Evolutionary conservation across 306 rosid genomes (phyloP), one percentile per base, ranked within the genome.

Genomic region (Sphenostylis stenocarpa): DNA sequence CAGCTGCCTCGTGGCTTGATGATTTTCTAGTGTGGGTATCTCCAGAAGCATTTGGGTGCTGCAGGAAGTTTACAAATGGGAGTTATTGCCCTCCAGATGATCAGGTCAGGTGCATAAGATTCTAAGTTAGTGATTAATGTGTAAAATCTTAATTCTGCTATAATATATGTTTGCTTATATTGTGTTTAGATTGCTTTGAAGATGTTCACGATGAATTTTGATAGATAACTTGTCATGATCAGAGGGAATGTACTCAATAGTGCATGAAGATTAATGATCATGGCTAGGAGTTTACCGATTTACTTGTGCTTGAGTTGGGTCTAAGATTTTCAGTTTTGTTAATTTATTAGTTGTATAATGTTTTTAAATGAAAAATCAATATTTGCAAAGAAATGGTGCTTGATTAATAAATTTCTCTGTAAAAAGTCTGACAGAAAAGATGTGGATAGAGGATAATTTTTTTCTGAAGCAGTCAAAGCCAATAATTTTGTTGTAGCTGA

Each of bases 1-100:
- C 99, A 45, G 99, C 99, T 81, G 99, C 99, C 72, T 95, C 99
- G 11, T 95, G 99, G 99, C 99, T 95, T 62, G 99, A 95, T 89
- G 99, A 95, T 86, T 95, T 87, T 85, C 97, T 95, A 70, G 97
- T 95, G 79, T 95, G 99, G 99, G 82, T 92, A 72, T 95, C 99
- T 80, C 99, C 99, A 60, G 97, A 95, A 85, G 99, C 99, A 82
- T 95, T 95, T 90, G 99, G 99, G 70, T 95, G 99, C 90, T 95
- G 99, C 86, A 88, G 97, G 83, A 95, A 95, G 87, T 95, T 95
- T 83, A 89, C 85, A 10, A 91, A 92, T 86, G 93, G 85, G 69
- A 88, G 91, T 51, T 92, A 89, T 73, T 95, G 97, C 76, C 97
- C 99, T 41, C 99, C 97, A 13, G 90, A 90, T 90, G 99, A 95